Conservation (phyloP, 2,329 filamentous ascomycete species). For the Alternaria arbusti region DNA sequence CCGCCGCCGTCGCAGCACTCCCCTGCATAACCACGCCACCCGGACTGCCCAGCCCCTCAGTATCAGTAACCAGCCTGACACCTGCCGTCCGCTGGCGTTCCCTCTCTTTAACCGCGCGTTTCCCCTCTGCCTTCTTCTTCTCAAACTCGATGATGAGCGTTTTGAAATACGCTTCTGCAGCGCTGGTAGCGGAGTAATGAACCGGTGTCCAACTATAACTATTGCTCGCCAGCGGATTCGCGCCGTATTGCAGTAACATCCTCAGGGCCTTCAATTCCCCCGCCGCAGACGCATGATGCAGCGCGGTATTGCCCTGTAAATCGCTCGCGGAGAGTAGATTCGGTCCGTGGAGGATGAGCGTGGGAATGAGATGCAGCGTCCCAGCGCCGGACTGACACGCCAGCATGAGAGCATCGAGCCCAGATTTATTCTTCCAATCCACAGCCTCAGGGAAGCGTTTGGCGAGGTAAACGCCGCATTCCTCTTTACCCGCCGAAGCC, state of each 20-base stretch:
- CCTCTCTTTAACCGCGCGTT: constrained; percentile 38
- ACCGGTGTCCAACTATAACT: constrained; percentile 81
- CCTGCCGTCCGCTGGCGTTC: constrained; percentile 43
- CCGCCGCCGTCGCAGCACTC: background rate
- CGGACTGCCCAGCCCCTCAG: background rate
- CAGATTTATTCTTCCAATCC: constrained; percentile 68
- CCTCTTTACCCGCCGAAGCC: constrained; percentile 70
- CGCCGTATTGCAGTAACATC: constrained; percentile 78
- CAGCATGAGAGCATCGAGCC: constrained; percentile 68
- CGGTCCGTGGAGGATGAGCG: constrained; percentile 42
- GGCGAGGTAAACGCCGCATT: constrained; percentile 75
- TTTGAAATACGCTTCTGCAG: constrained; percentile 85
- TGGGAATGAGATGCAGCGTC: constrained; percentile 53
- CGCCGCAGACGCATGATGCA: constrained; percentile 85
- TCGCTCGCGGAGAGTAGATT: constrained; percentile 57
- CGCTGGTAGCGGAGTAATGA: constrained; percentile 81
- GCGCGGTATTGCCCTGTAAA: constrained; percentile 78
- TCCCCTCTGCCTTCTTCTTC: constrained; percentile 60
- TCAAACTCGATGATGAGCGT: constrained; percentile 75
- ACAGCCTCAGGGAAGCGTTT: constrained; percentile 69
- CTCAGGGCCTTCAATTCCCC: constrained; percentile 79
- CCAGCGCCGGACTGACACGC: constrained; percentile 47
- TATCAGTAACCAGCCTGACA: constrained; percentile 10
- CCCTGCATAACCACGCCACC: background rate
- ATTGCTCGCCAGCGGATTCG: constrained; percentile 75